Percentiles rank a stretch among this genome's conserved stretches.
phyloP scores from a whole-genome alignment of 306 rosid species.

The Prunus padus region DNA sequence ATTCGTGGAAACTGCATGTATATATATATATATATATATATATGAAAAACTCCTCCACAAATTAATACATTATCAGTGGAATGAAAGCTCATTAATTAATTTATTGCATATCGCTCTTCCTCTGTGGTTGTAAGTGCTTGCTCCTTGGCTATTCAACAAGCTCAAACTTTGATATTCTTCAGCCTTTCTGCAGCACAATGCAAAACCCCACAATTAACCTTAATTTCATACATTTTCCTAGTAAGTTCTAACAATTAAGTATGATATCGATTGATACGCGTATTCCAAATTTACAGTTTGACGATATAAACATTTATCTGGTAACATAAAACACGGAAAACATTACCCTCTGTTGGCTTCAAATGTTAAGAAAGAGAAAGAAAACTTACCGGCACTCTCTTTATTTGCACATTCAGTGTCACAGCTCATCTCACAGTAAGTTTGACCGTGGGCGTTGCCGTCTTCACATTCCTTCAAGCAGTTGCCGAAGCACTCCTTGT shows the following conservation, averaged over 20 bases:
- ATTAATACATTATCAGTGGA: neutral
- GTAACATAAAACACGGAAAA: neutral
- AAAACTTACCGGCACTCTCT: conserved; percentile 11
- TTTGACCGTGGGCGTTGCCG: neutral
- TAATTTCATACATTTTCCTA: no score
- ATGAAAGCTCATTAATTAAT: neutral
- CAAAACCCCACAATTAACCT: neutral
- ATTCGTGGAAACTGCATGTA: no score
- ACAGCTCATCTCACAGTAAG: conserved; percentile 22
- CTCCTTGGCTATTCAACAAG: neutral
- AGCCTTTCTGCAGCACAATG: conserved; percentile 2
- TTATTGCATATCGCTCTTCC: neutral
- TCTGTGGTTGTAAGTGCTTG: neutral
- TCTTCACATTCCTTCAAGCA: neutral
- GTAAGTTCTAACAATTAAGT: no score
- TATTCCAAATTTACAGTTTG: neutral
- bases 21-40: neutral
- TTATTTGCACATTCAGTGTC: neutral
- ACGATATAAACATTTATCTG: neutral
- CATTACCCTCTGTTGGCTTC: neutral
- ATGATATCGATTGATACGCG: neutral
- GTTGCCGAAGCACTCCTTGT: neutral
- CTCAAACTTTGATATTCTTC: neutral
- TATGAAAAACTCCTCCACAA: neutral
- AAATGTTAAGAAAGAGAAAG: neutral